Conservation (phyloP, 2,329 filamentous ascomycete species). For the Exophiala aquamarina region DNA sequence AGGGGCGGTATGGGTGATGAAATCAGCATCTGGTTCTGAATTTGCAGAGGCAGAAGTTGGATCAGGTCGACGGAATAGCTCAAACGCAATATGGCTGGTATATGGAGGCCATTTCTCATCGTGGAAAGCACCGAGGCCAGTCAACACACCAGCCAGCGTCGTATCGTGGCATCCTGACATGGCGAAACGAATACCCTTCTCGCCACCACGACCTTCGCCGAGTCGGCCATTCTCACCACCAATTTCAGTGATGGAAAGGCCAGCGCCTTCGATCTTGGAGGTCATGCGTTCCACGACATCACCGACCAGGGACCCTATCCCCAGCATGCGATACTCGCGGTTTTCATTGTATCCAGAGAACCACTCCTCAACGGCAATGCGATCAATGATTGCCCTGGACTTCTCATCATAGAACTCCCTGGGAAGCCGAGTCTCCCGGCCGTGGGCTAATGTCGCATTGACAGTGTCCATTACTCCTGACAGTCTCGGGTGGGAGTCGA, state of each 20-base stretch:
- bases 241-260: slow-evolving; percentile 55
- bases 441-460: slow-evolving; percentile 85
- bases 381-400: slow-evolving; percentile 66
- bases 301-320: slow-evolving; percentile 80
- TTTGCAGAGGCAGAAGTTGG: slow-evolving; percentile 35
- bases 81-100: slow-evolving; percentile 86
- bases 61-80: slow-evolving; percentile 69
- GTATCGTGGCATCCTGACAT: slow-evolving; percentile 92
- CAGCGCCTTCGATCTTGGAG: slow-evolving; percentile 59
- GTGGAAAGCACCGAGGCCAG: slow-evolving; percentile 76
- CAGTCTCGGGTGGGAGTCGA: slow-evolving; percentile 80
- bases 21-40: slow-evolving; percentile 17
- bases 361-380: slow-evolving; percentile 87
- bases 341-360: slow-evolving; percentile 83
- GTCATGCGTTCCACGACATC: slow-evolving; percentile 79
- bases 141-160: slow-evolving; percentile 76
- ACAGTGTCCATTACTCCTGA: slow-evolving; percentile 93
- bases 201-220: slow-evolving; percentile 46
- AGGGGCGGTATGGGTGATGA: slow-evolving; percentile 27
- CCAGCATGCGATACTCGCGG: slow-evolving; percentile 81
- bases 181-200: slow-evolving; percentile 66
- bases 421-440: slow-evolving; percentile 74
- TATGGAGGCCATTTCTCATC: slow-evolving; percentile 82
- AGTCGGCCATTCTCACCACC: slow-evolving; percentile 39
- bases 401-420: slow-evolving; percentile 82